These are phyloP conservation scores for Zygosaccharomyces pseudorouxii DNA, from an alignment of 805 yeast genomes.

Conservation along the genomic window DNA sequence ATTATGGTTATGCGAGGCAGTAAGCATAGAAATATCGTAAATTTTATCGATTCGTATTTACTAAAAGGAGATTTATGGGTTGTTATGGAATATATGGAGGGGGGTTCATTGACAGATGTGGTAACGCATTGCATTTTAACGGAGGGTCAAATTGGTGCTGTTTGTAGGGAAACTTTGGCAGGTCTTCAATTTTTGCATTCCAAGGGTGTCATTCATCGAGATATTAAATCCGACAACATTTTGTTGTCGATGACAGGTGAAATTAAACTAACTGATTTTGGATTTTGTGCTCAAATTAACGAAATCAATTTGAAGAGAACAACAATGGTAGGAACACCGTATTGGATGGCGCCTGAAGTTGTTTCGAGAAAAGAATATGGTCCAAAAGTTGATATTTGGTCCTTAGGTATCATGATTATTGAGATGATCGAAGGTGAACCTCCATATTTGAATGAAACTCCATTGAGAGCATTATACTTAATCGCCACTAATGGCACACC, in stretches of 20 bases:
- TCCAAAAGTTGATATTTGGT: constrained; percentile 96
- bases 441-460: constrained; percentile 94
- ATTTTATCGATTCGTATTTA: constrained; percentile 81
- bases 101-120: constrained; percentile 93
- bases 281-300: constrained; percentile 91
- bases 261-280: constrained; percentile 91
- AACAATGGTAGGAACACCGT: constrained; percentile 99
- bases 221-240: constrained; percentile 92
- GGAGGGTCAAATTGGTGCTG: constrained; percentile 93
- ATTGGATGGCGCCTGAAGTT: constrained; percentile 99
- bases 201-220: constrained; percentile 92
- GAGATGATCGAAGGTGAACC: constrained; percentile 99
- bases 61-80: constrained; percentile 88
- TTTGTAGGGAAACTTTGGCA: constrained; percentile 81
- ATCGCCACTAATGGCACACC: constrained; percentile 98
- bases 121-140: constrained; percentile 85
- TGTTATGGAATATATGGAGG: constrained; percentile 98
- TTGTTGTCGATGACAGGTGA: constrained; percentile 78
- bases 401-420: constrained; percentile 94
- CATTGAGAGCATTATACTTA: constrained; percentile 85
- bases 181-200: constrained; percentile 87
- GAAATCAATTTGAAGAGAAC: constrained; percentile 82
- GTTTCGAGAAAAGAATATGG: constrained; percentile 93
- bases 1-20: constrained; percentile 93
- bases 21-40: constrained; percentile 87